These are phyloP conservation scores for Penicillium sp. DNA, from an alignment of 2,329 filamentous ascomycete genomes.

Conservation along the genomic window DNA sequence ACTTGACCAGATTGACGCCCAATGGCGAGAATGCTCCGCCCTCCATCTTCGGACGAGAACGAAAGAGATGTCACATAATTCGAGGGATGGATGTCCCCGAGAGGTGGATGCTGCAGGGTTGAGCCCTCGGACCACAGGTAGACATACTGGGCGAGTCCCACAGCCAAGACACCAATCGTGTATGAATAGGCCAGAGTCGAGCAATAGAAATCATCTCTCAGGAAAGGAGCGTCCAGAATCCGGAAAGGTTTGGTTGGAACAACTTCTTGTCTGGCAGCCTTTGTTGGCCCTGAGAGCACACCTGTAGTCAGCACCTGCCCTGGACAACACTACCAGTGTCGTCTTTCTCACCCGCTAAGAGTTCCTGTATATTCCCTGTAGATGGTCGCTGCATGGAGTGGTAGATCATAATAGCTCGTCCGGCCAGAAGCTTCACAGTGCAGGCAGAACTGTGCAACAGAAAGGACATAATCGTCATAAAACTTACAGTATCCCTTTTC, in stretches of 20 bases:
- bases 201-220: constrained; percentile 97
- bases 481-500: constrained; percentile 38
- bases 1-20: constrained; percentile 77
- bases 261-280: constrained; percentile 37
- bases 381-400: constrained; percentile 5
- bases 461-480: neutral
- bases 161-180: constrained; percentile 73
- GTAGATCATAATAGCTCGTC: neutral
- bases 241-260: constrained; percentile 77
- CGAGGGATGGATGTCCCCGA: constrained; percentile 49
- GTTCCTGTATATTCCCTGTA: constrained; percentile 2
- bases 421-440: neutral
- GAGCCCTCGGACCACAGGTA: constrained; percentile 85
- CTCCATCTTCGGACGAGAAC: constrained; percentile 79
- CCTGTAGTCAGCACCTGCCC: constrained; percentile 16
- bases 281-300: constrained; percentile 26
- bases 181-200: constrained; percentile 83
- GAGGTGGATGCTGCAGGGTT: constrained; percentile 64
- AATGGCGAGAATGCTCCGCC: constrained; percentile 78
- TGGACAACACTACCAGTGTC: neutral
- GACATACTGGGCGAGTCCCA: constrained; percentile 75
- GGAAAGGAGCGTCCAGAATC: constrained; percentile 81
- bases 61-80: constrained; percentile 77
- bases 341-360: constrained; percentile 1
- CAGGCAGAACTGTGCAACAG: neutral